phyloP scores from a whole-genome alignment of 73 alveolate genomes.

The Strombidium stylifer region DNA sequence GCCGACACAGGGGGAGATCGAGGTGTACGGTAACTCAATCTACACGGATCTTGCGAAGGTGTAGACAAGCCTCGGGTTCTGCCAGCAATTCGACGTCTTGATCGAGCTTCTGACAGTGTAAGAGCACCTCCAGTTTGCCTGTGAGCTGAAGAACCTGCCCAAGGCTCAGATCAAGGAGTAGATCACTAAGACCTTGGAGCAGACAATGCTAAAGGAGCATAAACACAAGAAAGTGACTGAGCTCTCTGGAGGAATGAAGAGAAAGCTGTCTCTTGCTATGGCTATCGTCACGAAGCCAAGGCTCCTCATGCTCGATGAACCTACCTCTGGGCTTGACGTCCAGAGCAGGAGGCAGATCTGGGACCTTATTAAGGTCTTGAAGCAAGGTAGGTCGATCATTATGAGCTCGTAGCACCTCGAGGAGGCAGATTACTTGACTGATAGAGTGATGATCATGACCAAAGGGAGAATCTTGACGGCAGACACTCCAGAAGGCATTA shows the following conservation, averaged over 20 bases:
- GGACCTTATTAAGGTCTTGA: conserved; percentile 52
- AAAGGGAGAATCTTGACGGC: no score
- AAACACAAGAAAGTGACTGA: conserved; percentile 23
- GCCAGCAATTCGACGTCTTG: conserved; percentile 64
- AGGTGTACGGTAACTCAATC: conserved; percentile 4
- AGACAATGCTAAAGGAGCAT: conserved; percentile 19
- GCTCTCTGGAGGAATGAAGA: conserved; percentile 71
- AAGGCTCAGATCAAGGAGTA: conserved; percentile 8
- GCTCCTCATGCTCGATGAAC: conserved; percentile 62
- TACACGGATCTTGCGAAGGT: conserved; percentile 34
- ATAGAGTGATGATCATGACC: no score
- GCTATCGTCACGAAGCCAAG: conserved; percentile 57
- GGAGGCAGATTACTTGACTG: conserved; percentile 66
- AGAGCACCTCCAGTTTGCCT: conserved; percentile 50
- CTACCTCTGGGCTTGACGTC: conserved; percentile 75
- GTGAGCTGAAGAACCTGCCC: conserved; percentile 29
- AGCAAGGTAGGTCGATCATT: conserved; percentile 57
- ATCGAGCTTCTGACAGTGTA: conserved; percentile 57
- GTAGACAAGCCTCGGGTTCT: conserved; percentile 46
- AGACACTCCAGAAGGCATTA: no score
- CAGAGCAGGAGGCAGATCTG: conserved; percentile 61
- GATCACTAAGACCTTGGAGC: background rate
- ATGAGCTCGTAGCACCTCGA: conserved; percentile 68
- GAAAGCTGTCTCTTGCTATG: conserved; percentile 63
- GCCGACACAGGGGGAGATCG: conserved; percentile 50